These are phyloP conservation scores for Apophysomyces ossiformis DNA, from an alignment of 371 early-diverging fungal genomes.

Conservation along the genomic window DNA sequence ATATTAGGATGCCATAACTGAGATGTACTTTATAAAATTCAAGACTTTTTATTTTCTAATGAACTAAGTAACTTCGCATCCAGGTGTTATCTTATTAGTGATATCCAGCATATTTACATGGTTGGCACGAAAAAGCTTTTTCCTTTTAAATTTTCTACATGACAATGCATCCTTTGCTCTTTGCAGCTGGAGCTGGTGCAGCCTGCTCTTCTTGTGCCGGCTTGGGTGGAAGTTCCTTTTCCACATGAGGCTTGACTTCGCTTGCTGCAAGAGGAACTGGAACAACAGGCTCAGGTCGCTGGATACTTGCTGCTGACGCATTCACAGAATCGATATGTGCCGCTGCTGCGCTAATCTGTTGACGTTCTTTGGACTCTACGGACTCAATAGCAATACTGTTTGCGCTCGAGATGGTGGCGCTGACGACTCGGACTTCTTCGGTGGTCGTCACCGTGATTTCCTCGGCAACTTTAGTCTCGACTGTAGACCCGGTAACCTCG, in stretches of 20 bases:
- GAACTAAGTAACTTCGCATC: too few relatives aligned
- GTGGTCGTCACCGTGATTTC: neutral
- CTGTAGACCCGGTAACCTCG: too few relatives aligned
- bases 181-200: slow-evolving; percentile 4
- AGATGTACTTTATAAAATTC: too few relatives aligned
- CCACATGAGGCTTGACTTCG: slow-evolving; percentile 16
- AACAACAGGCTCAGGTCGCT: slow-evolving; percentile 19
- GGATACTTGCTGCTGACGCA: neutral
- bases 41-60: too few relatives aligned
- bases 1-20: too few relatives aligned
- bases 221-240: slow-evolving; percentile 1
- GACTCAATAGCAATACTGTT: neutral
- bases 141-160: slow-evolving; percentile 13
- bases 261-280: slow-evolving; percentile 19
- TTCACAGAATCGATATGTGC: neutral
- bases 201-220: slow-evolving; percentile 7
- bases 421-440: neutral
- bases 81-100: too few relatives aligned
- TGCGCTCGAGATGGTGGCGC: neutral
- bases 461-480: neutral
- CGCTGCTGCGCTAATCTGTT: neutral
- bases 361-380: neutral
- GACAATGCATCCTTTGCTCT: slow-evolving; percentile 13
- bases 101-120: neutral
- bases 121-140: neutral